Evolutionary conservation across 2,329 filamentous ascomycete species (phyloP), one percentile per base, ranked within the genome.

Genomic region (Trichoderma guizhouense): DNA sequence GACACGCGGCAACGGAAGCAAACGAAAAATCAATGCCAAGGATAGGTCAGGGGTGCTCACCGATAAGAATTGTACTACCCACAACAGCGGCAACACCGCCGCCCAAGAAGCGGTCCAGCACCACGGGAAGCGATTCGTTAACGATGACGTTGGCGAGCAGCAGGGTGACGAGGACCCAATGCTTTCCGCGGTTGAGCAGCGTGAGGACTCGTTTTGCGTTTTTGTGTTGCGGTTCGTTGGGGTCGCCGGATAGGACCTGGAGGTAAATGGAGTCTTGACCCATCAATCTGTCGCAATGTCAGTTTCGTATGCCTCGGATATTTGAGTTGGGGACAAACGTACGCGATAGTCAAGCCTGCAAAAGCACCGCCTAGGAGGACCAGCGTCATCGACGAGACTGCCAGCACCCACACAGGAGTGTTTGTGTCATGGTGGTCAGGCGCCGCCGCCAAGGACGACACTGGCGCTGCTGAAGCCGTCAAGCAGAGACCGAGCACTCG

Each of bases 81-180:
- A 98, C 87, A 26, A 98, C 94, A 73, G 96, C 96, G 73, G 95
- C 95, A 86, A 97, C 95, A 74, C 96, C 96, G 75, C 96, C 96
- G 34, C 96, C 96, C 21, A 99, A 88, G 71, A 94, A 97, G 71
- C 96, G 88, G 82, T 99, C 96, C 66, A 99, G 88, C 12, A 99
- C 93, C 74, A 99, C 97, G 32, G 96, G 96, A 15, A 98, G 86
- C 3, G 95, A 97, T 83, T 98, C 96, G 81, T 99, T 98, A 75
- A 97, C 97, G 77, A 99, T 97, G 79, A 99, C 96, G 81, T 99
- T 99, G 81, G 94, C 94, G 71, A 99, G 86, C 8, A 99, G 88
- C 30, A 99, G 84, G 3, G 96, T 98, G 69, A 99, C 96, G 71
- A 99, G 86, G 24, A 99, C 95, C 96, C 96, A 99, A 82, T 99